phyloP scores from a whole-genome alignment of 495 filamentous ascomycete genomes.

The Penicillium ochrochloron region DNA sequence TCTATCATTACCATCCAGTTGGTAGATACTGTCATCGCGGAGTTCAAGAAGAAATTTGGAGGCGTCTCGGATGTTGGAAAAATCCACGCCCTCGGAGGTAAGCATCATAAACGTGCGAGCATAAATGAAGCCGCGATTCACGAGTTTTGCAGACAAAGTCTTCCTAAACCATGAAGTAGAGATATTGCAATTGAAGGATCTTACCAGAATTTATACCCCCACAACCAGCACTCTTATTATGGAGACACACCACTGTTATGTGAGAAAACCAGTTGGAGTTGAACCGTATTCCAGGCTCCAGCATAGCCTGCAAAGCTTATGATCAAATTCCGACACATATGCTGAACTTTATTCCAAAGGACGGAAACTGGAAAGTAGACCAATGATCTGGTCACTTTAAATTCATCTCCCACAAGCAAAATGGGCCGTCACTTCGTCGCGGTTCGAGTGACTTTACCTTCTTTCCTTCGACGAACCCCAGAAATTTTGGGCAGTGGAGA shows the following conservation, averaged over 20 bases:
- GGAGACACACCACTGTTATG: not conserved
- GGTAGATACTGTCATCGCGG: slow-evolving; percentile 14
- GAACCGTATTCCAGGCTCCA: too few relatives aligned
- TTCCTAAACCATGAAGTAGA: not conserved
- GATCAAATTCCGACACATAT: too few relatives aligned
- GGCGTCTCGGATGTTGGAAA: slow-evolving; percentile 19
- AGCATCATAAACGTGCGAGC: not conserved
- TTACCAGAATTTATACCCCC: not conserved
- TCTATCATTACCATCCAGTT: slow-evolving; percentile 9
- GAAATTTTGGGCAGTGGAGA: too few relatives aligned
- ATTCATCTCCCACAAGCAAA: too few relatives aligned
- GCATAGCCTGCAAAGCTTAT: too few relatives aligned
- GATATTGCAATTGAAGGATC: not conserved
- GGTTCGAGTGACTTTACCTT: too few relatives aligned
- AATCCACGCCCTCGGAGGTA: slow-evolving; percentile 10
- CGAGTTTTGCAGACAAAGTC: not conserved
- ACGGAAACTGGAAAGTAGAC: too few relatives aligned
- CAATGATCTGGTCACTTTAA: too few relatives aligned
- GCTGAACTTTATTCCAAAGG: too few relatives aligned
- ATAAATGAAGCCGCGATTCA: not conserved
- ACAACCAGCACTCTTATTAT: not conserved
- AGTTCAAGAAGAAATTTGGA: slow-evolving; percentile 16
- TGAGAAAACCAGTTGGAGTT: not conserved
- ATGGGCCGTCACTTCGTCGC: too few relatives aligned
- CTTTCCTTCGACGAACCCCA: too few relatives aligned